Base-by-base conservation (phyloP, 192 early-diverging fungal genomes). In the Gigaspora rosea region DNA sequence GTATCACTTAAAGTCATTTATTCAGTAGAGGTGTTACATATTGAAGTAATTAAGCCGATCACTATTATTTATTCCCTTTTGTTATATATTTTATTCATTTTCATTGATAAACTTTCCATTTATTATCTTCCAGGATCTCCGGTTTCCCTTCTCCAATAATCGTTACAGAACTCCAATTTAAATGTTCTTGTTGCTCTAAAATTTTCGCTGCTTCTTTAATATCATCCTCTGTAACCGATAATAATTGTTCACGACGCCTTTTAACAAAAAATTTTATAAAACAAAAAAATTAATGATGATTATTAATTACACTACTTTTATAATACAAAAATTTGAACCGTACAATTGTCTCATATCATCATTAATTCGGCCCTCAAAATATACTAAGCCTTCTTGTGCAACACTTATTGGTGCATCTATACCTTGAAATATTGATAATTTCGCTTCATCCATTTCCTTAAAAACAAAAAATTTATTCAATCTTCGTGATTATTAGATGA, bases 361-460 rank as follows among this genome's bases (percentile, higher is more conserved):
- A 0, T 93, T 92, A 46, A 96, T 88, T 9, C 92, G 93, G 9
- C 88, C 85, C 0, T 86, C 85, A 73, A 94, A 97, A 69, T 88
- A 85, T n/a, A 91, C 78, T 89, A 94, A 91, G 1, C 95, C 95
- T 84, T 98, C 96, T 54, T 91, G 88, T 36, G 90, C 86, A 1
- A 93, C 95, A 72, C 92, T 93, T 20, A 94, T 76, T 9, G 97
- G 97, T 1, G 89, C 76, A 83, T 98, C 96, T 49, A 97, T 78
- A n/a, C 85, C 78, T 61, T 93, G 91, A 85, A 98, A 95, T 33
- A 95, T 85, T 4, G 94, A 92, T 35, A 98, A 77, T 80, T 98
- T 98, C 22, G 96, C 95, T 83, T 98, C 96, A 46, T 87, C 89
- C 84, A 97, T 79, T 80, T 97, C 94, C 77, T 90, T 67, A 6